A percentile compares a stretch with the other conserved stretches of the same genome.
phyloP scores from a whole-genome alignment of 2,329 filamentous ascomycete species.

The Diaporthe sp. region DNA sequence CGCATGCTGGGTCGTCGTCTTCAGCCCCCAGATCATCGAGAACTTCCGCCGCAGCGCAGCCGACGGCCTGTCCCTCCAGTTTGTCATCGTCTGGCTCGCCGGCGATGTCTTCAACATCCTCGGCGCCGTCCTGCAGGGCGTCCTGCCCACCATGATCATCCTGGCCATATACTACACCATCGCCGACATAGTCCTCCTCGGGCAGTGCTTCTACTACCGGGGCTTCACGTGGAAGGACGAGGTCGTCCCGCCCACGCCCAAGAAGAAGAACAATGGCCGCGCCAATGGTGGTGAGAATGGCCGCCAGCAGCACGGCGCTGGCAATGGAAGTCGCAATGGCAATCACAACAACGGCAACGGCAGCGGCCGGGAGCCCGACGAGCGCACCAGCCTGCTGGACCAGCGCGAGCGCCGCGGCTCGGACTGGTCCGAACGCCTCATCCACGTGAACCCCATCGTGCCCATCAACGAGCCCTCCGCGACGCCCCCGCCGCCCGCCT shows the following conservation, averaged over 20 bases:
- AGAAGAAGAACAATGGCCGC: conserved; percentile 50
- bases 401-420: conserved; percentile 63
- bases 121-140: conserved; percentile 90
- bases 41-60: conserved; percentile 89
- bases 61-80: conserved; percentile 90
- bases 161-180: conserved; percentile 95
- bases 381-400: conserved; percentile 65
- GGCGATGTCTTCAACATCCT: conserved; percentile 98
- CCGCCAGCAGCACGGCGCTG: conserved; percentile 29
- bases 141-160: conserved; percentile 95
- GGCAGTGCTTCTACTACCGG: conserved; percentile 95
- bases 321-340: conserved; percentile 32
- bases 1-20: conserved; percentile 97
- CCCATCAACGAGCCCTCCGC: conserved; percentile 73
- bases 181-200: conserved; percentile 88
- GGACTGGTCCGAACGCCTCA: conserved; percentile 68
- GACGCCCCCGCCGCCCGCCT: conserved; percentile 57
- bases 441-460: conserved; percentile 83
- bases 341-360: conserved; percentile 16
- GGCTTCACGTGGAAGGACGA: conserved; percentile 79
- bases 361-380: conserved; percentile 56
- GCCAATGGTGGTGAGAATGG: background rate
- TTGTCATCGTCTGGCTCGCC: conserved; percentile 91
- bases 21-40: conserved; percentile 95
- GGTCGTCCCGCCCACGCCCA: conserved; percentile 54